Evolutionary conservation across 1,139 yeast genomes (phyloP), one percentile per base, ranked within the genome.

Genomic region (Suhomyces panamericanus): DNA sequence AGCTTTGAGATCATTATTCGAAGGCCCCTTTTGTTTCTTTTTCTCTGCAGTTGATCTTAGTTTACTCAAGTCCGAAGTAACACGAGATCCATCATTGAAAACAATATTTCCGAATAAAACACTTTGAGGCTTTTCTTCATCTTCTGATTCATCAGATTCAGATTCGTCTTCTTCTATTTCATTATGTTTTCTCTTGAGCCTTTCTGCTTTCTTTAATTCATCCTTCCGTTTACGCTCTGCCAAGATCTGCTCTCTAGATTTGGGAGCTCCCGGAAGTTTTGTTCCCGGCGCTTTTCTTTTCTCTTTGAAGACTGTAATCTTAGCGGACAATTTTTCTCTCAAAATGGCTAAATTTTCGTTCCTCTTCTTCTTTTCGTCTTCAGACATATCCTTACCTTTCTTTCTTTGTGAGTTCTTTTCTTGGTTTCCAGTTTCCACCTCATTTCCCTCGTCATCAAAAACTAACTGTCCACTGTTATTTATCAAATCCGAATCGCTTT

Each of bases 201-300:
- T 51, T 29, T 44, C 48, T 12, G 56, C 52, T 39, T 62, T 67
- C 46, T 71, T 69, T 52, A 71, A 57, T 62, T 79, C 70, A 16
- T 69, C 74, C 52, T 68, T 73, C 43, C 63, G 62, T 52, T 72
- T 73, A 39, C 79, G 65, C 50, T 79, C 90, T 42, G 78, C 86
- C 49, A 86, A 66, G 39, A 86, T 85, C 47, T 85, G 88, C 51
- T 85, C 90, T 61, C 95, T 75, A 3, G 91, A 84, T 49, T 84
- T 78, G 11, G 95, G 93, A 0, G 96, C 95, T 24, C 96, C 96
- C 4, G 78, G 74, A 13, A 76, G 82, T 37, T 81, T 85, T 0
- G 93, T 71, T 1, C 98, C 98, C 1, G 95, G 95, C 0, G 98
- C 99, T 59, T 86, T 91, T 59, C 99, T 81, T 64, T 81, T 87